Base-by-base conservation (phyloP, 345 rosid species). In the Adansonia digitata region DNA sequence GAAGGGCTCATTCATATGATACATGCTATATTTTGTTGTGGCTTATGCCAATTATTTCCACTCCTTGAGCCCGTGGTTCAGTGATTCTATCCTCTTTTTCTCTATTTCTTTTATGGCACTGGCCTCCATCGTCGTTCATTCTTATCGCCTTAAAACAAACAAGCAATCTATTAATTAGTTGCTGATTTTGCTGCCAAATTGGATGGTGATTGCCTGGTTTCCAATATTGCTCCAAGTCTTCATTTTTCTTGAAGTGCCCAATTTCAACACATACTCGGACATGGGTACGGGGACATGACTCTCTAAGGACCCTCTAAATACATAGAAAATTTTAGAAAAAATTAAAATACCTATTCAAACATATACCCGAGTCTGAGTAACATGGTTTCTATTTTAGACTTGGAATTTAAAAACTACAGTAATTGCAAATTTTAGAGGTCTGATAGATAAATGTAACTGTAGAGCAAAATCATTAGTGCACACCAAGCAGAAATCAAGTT, bases 401-500 rank as follows among this genome's bases (percentile, higher is more conserved):
- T 27, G 49, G 63, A 77, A 48, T 78, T n/a, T 22, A 43, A 46
- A 66, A 39, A 45, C 13, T 35, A 59, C n/a, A 43, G 40, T 24
- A 10, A 14, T 40, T 20, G 40, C 59, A 49, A 73, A 68, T 26
- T 53, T n/a, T 60, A 53, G 63, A 71, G 52, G 26, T 46, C 66
- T 78, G 71, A 83, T 71, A 55, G 80, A 40, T 77, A 26, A 15
- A 31, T 73, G 72, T 12, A 37, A 20, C 49, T 84, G 85, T 87
- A 88, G 91, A 76, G 51, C 70, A 80, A 84, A 67, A 77, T 84
- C 64, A 73, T 82, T 35, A 71, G 45, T 52, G 71, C 88, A 22
- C 86, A 74, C 77, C 86, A 72, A 61, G 75, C 77, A 48, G 82
- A 88, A 75, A 59, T 88, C 76, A 78, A 51, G 53, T 82, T 84